These are phyloP conservation scores for Trichodelitschia bisporula DNA, from an alignment of 495 filamentous ascomycete genomes.

Conservation along the genomic window DNA sequence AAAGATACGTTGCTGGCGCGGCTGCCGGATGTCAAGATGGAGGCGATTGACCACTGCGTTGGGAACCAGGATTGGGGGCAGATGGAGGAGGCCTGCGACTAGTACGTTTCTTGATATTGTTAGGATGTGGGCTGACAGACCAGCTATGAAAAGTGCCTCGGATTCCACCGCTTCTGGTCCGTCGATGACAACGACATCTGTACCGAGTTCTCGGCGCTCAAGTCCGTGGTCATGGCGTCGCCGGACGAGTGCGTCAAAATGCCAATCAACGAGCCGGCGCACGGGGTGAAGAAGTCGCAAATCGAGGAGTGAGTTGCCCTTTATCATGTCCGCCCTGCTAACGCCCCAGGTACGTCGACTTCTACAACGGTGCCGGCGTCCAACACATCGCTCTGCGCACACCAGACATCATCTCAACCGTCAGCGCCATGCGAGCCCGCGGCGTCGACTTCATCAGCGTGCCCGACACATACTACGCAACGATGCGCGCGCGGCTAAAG, in stretches of 20 bases:
- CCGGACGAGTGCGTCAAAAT: slow-evolving; percentile 72
- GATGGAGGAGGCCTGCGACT: slow-evolving; percentile 65
- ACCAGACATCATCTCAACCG: slow-evolving; percentile 46
- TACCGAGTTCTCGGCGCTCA: slow-evolving; percentile 71
- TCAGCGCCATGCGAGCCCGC: slow-evolving; percentile 45
- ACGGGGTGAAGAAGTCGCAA: slow-evolving; percentile 62
- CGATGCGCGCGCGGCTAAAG: slow-evolving; percentile 41
- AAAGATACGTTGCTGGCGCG: slow-evolving; percentile 23
- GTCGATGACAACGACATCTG: slow-evolving; percentile 72
- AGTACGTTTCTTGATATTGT: slow-evolving; percentile 21
- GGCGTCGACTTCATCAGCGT: slow-evolving; percentile 81
- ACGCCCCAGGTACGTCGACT: slow-evolving; percentile 37
- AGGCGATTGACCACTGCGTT: slow-evolving; percentile 74
- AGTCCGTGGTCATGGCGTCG: slow-evolving; percentile 67
- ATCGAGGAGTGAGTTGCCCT: slow-evolving; percentile 44
- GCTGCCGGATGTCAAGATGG: slow-evolving; percentile 36
- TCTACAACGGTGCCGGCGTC: slow-evolving; percentile 64
- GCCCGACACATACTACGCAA: slow-evolving; percentile 58
- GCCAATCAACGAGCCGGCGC: slow-evolving; percentile 89
- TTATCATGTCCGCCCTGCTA: neutral
- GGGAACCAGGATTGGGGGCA: slow-evolving; percentile 82
- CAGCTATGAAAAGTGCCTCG: slow-evolving; percentile 65
- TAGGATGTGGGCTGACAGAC: neutral
- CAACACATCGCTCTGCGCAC: slow-evolving; percentile 81
- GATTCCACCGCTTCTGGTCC: slow-evolving; percentile 86